phyloP scores from a whole-genome alignment of 1,284 basidiomycete genomes.

The Erythrobasidium hasegawianum region DNA sequence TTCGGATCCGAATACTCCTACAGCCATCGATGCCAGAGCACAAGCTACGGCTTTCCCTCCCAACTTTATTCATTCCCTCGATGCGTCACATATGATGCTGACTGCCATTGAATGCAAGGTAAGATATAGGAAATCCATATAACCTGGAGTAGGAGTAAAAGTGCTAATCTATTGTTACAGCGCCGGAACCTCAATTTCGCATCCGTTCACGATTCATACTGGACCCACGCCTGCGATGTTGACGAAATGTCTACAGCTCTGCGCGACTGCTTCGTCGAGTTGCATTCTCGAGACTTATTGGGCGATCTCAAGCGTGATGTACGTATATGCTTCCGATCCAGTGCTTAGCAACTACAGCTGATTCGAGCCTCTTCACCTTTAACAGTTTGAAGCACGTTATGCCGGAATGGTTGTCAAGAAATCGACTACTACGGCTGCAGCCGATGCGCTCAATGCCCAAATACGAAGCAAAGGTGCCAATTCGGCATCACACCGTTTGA shows the following conservation, averaged over 20 bases:
- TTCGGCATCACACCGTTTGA: conserved; percentile 50
- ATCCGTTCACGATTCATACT: conserved; percentile 97
- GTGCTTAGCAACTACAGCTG: neutral
- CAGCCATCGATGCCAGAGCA: conserved; percentile 77
- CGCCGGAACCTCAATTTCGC: conserved; percentile 75
- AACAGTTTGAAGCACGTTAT: conserved; percentile 24
- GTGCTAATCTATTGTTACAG: too few relatives aligned
- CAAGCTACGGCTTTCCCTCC: conserved; percentile 97
- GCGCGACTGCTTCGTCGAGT: conserved; percentile 85
- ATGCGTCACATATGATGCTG: conserved; percentile 98
- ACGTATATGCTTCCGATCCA: conserved; percentile 13
- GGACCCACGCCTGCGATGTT: conserved; percentile 88
- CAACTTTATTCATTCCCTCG: conserved; percentile 96
- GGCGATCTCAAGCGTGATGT: conserved; percentile 53
- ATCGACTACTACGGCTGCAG: neutral
- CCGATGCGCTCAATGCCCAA: neutral
- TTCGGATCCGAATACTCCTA: conserved; percentile 74
- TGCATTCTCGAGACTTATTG: conserved; percentile 84
- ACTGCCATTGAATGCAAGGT: conserved; percentile 85
- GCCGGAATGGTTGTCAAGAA: conserved; percentile 18
- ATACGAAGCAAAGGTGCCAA: conserved; percentile 52
- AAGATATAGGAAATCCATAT: conserved; percentile 48
- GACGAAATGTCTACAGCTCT: conserved; percentile 87
- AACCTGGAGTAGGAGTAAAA: too few relatives aligned
- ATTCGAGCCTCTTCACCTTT: neutral